phyloP scores from a whole-genome alignment of 208 protist genomes.

The Trypanosoma platydactyli region DNA sequence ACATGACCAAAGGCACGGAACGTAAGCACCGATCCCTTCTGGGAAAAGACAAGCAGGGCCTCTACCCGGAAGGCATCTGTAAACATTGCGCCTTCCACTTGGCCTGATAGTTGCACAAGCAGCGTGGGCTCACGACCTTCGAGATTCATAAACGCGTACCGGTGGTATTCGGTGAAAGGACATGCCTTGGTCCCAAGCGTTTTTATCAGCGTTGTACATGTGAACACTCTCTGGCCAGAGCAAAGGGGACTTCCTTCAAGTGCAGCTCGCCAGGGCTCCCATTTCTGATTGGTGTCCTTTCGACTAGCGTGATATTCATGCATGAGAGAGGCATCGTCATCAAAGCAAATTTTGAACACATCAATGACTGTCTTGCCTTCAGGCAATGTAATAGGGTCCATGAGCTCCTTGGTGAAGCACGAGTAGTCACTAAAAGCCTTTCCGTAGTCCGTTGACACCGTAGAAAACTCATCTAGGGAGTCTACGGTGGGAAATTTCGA shows the following conservation, averaged over 20 bases:
- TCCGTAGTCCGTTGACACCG: slow-evolving; percentile 62
- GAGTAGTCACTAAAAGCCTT: slow-evolving; percentile 47
- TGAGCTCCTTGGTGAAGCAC: slow-evolving; percentile 57
- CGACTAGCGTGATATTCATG: slow-evolving; percentile 43
- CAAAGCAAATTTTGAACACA: slow-evolving; percentile 63
- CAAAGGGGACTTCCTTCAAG: slow-evolving; percentile 36
- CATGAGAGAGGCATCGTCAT: slow-evolving; percentile 47
- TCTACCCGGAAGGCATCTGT: slow-evolving; percentile 60
- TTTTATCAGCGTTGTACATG: slow-evolving; percentile 55
- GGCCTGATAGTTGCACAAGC: slow-evolving; percentile 60
- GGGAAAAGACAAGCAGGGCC: slow-evolving; percentile 44
- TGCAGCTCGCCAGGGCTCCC: slow-evolving; percentile 47
- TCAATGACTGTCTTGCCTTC: slow-evolving; percentile 47
- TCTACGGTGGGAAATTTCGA: slow-evolving; percentile 45
- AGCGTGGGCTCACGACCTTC: slow-evolving; percentile 43
- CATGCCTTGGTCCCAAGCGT: slow-evolving; percentile 57
- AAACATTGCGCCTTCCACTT: slow-evolving; percentile 60
- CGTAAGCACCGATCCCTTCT: slow-evolving; percentile 40
- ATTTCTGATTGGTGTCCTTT: slow-evolving; percentile 52
- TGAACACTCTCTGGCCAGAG: slow-evolving; percentile 55
- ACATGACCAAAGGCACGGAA: slow-evolving; percentile 49
- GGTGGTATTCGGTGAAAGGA: slow-evolving; percentile 58
- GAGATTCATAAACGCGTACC: slow-evolving; percentile 62
- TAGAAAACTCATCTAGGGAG: slow-evolving; percentile 50
- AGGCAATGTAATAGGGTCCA: slow-evolving; percentile 46